Percentiles rank a stretch among this genome's conserved stretches.
Conservation (phyloP, 192 early-diverging fungal species). For the Podila horticola region DNA sequence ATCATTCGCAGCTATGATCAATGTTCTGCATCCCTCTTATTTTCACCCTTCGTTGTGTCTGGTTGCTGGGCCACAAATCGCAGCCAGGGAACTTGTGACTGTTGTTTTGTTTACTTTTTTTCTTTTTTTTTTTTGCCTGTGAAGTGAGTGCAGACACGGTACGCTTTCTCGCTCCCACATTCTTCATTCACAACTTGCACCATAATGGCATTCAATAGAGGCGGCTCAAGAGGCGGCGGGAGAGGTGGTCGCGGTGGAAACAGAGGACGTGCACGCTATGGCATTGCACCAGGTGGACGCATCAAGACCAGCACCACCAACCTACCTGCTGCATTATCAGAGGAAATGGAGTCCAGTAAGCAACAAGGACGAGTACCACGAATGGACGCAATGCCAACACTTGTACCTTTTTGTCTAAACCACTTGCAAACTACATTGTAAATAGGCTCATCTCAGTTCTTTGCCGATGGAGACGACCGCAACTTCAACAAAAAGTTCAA, state of each 20-base stretch:
- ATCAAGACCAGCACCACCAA: conserved; percentile 55
- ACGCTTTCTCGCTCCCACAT: background rate
- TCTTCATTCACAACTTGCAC: background rate
- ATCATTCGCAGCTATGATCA: no score
- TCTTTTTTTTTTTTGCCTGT: background rate
- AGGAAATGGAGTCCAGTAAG: conserved; percentile 52
- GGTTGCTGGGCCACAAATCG: no score
- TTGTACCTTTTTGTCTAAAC: no score
- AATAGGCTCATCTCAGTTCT: conserved; percentile 35
- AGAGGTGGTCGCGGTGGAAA: conserved; percentile 6
- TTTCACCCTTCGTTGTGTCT: no score
- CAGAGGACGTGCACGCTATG: conserved; percentile 23
- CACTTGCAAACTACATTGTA: background rate
- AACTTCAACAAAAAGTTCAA: conserved; percentile 59
- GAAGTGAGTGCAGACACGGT: background rate
- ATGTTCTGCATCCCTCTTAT: no score
- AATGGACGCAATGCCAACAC: background rate
- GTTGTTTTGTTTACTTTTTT: conserved; percentile 6
- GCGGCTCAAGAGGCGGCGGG: conserved; percentile 29
- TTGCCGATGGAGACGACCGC: conserved; percentile 57
- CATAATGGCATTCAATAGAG: conserved; percentile 32
- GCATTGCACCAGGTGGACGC: conserved; percentile 38
- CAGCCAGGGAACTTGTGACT: background rate
- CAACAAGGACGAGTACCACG: background rate
- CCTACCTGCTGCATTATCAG: conserved; percentile 45